Percentiles rank a stretch among this genome's conserved stretches.
These are phyloP conservation scores for Musa schizocarpa DNA, from an alignment of 176 grass and related monocot species.

Conservation along the genomic window DNA sequence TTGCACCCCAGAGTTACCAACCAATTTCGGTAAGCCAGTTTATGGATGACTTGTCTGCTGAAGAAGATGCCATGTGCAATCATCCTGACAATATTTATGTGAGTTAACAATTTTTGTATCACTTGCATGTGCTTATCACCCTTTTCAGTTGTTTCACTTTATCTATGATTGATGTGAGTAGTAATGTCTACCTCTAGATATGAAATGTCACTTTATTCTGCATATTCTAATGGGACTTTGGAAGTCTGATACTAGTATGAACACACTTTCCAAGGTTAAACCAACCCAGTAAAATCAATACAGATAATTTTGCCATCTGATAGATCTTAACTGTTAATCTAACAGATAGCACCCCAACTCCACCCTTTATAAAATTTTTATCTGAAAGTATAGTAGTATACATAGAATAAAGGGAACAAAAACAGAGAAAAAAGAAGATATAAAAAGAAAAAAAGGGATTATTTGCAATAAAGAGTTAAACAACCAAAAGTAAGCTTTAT, in stretches of 20 bases:
- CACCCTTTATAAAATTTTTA: too few species aligned
- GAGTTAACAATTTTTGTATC: constrained; percentile 25
- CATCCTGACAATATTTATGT: constrained; percentile 44
- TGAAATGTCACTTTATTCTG: not conserved
- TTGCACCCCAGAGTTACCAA: constrained; percentile 48
- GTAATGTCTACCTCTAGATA: not conserved
- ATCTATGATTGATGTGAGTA: not conserved
- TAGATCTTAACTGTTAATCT: not conserved
- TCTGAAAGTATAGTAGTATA: not conserved
- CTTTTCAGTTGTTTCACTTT: not conserved
- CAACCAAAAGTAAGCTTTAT: not conserved
- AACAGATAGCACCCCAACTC: too few species aligned
- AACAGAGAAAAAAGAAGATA: not conserved
- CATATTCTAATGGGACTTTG: not conserved
- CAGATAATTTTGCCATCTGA: not conserved
- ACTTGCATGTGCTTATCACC: not conserved
- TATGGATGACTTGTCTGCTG: constrained; percentile 47
- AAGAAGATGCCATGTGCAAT: constrained; percentile 43
- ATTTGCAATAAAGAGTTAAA: not conserved
- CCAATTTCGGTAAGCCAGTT: constrained; percentile 58
- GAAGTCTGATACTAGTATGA: not conserved
- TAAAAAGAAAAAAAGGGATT: not conserved
- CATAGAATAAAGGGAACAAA: not conserved
- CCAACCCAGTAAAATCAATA: not conserved
- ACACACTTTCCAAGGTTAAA: not conserved